phyloP scores from a whole-genome alignment of 352 stramenopile genomes.

The Phytophthora syringae region DNA sequence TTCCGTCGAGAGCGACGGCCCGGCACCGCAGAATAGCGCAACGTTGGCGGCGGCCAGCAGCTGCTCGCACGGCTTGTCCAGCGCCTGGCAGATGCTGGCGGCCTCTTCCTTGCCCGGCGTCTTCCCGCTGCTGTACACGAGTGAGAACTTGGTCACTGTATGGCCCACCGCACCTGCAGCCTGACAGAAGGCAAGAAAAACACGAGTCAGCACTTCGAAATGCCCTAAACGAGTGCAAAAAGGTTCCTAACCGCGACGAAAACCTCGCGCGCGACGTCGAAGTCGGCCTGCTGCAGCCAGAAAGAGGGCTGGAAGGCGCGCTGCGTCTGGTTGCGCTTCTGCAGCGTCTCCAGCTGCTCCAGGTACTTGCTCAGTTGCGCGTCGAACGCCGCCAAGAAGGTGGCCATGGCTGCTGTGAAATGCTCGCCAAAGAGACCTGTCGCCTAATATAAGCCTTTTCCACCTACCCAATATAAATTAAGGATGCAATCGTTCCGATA shows the following conservation, averaged over 20 bases:
- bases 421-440: slow-evolving; percentile 4
- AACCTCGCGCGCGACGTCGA: slow-evolving; percentile 80
- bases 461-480: slow-evolving; percentile 6
- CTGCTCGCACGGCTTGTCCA: slow-evolving; percentile 82
- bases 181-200: slow-evolving; percentile 34
- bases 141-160: slow-evolving; percentile 89
- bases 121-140: slow-evolving; percentile 74
- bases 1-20: slow-evolving; percentile 76
- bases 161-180: slow-evolving; percentile 71
- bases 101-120: slow-evolving; percentile 70
- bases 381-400: slow-evolving; percentile 64
- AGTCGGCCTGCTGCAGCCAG: slow-evolving; percentile 81
- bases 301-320: slow-evolving; percentile 75
- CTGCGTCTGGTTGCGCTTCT: slow-evolving; percentile 58
- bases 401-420: slow-evolving; percentile 45
- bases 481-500: slow-evolving; percentile 9
- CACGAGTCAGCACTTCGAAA: not conserved
- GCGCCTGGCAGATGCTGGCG: slow-evolving; percentile 78
- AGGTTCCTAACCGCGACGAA: slow-evolving; percentile 63
- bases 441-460: not conserved
- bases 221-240: too few relatives aligned
- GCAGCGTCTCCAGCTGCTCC: slow-evolving; percentile 65
- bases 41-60: slow-evolving; percentile 78
- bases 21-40: slow-evolving; percentile 78
- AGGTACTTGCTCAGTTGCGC: slow-evolving; percentile 57